A percentile compares a stretch with the other conserved stretches of the same genome.
phyloP scores from a whole-genome alignment of 106 monocot genomes.

The Phalaenopsis aphrodite region DNA sequence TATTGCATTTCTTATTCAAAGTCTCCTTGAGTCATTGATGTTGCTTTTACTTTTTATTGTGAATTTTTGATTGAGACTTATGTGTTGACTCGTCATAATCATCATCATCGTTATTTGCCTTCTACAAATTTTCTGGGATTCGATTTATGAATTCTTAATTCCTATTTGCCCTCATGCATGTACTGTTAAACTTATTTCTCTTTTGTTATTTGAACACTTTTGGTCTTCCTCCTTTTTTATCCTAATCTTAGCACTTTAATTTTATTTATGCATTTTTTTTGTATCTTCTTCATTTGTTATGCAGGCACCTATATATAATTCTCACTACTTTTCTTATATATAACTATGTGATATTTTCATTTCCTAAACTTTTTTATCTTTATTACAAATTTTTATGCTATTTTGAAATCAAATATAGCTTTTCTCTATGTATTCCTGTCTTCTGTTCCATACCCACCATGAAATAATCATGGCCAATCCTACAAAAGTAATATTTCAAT shows the following conservation, averaged over 20 bases:
- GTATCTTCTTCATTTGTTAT: neutral
- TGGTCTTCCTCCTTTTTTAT: neutral
- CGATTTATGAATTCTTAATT: neutral
- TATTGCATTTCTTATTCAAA: neutral
- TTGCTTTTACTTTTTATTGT: too few species aligned
- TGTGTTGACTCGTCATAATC: neutral
- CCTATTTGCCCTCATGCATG: neutral
- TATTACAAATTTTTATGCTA: neutral
- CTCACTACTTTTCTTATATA: neutral
- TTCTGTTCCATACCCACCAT: neutral
- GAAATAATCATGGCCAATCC: neutral
- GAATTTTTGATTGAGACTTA: too few species aligned
- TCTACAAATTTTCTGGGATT: neutral
- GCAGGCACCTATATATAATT: too few species aligned
- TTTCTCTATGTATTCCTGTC: neutral
- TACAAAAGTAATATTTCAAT: neutral
- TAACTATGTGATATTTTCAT: neutral
- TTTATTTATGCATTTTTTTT: neutral
- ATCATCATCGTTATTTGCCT: neutral
- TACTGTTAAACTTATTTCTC: neutral
- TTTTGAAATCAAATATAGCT: neutral
- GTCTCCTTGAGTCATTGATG: neutral
- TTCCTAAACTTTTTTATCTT: neutral
- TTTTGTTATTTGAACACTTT: neutral
- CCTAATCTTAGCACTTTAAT: neutral